Percentiles rank a stretch among this genome's conserved stretches.
These are phyloP conservation scores for Cicer bijugum DNA, from an alignment of 306 rosid genomes.

Conservation along the genomic window DNA sequence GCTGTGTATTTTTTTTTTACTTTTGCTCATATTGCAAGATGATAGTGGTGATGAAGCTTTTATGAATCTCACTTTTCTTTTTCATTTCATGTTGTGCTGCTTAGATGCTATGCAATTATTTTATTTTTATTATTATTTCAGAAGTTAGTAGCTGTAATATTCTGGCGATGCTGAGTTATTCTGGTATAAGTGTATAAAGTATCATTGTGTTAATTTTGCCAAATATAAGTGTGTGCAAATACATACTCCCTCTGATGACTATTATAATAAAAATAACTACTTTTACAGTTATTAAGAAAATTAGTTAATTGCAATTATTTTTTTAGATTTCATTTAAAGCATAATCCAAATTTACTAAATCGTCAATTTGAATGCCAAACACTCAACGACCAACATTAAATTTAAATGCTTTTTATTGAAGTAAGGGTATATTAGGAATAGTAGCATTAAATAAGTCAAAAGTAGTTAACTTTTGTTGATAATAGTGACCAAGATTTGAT, in stretches of 20 bases:
- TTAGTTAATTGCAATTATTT: too few relatives aligned
- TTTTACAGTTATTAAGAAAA: too few relatives aligned
- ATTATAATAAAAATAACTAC: too few relatives aligned
- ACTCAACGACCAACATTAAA: too few relatives aligned
- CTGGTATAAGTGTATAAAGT: neutral
- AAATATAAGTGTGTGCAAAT: neutral
- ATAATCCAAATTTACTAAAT: too few relatives aligned
- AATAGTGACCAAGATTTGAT: too few relatives aligned
- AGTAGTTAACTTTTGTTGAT: too few relatives aligned
- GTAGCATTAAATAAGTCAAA: too few relatives aligned
- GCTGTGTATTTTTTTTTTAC: neutral
- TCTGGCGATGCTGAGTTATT: neutral
- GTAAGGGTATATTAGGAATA: too few relatives aligned
- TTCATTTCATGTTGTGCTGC: conserved; percentile 19
- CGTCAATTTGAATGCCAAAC: too few relatives aligned
- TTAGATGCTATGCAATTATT: neutral
- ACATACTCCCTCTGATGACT: neutral
- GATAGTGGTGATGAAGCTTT: neutral
- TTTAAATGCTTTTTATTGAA: too few relatives aligned
- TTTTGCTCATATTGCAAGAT: conserved; percentile 14
- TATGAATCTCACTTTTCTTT: conserved; percentile 6
- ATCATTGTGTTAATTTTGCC: conserved; percentile 25
- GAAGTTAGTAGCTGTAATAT: neutral
- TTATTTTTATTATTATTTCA: neutral
- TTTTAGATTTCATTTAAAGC: too few relatives aligned